These are phyloP conservation scores for Tolypocladium endophyticum DNA, from an alignment of 2,329 filamentous ascomycete genomes.

Conservation along the genomic window DNA sequence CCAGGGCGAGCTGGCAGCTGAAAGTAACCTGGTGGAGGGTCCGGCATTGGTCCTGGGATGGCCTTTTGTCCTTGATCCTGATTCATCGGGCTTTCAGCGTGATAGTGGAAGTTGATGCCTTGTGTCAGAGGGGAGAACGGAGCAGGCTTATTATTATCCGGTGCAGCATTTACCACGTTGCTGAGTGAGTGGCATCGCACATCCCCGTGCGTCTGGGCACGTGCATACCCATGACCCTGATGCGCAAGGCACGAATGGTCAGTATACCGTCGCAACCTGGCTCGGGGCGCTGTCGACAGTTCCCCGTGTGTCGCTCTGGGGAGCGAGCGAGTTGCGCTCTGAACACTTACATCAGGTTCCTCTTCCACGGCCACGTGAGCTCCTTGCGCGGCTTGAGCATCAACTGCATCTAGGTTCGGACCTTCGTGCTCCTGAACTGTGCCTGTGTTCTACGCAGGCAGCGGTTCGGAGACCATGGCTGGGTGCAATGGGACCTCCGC, in stretches of 20 bases:
- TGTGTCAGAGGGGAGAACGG: neutral
- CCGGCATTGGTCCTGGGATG: neutral
- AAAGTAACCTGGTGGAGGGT: no score
- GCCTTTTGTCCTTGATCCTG: neutral
- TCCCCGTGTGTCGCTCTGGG: neutral
- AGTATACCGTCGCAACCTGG: neutral
- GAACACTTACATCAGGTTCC: neutral
- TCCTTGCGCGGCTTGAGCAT: no score
- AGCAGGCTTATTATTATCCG: neutral
- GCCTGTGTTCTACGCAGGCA: slow-evolving; percentile 10
- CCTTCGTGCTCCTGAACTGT: slow-evolving; percentile 1
- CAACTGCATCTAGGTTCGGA: neutral
- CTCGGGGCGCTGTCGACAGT: neutral
- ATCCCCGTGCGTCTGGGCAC: neutral
- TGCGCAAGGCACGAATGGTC: neutral
- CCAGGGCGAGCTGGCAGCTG: neutral
- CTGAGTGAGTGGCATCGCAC: neutral
- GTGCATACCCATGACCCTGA: neutral
- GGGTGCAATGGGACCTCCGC: no score
- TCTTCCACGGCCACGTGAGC: neutral
- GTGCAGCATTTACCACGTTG: neutral
- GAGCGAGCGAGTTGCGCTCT: neutral
- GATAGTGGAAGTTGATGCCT: neutral
- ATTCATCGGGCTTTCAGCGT: neutral
- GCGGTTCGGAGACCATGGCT: neutral